These are phyloP conservation scores for Saksenaea vasiformis DNA, from an alignment of 371 early-diverging fungal genomes.

Conservation along the genomic window DNA sequence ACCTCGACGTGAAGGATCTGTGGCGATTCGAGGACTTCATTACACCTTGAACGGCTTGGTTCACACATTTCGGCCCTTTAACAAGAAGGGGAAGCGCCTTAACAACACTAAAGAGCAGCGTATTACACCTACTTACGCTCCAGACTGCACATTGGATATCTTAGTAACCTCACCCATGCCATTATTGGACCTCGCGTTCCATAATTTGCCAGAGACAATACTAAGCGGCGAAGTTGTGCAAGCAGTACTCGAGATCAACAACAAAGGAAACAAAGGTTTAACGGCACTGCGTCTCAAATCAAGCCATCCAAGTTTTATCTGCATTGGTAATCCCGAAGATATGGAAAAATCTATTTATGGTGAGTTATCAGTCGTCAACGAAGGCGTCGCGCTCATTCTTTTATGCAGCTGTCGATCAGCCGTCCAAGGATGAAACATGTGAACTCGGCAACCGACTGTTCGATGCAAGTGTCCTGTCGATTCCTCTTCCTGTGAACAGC, in stretches of 20 bases:
- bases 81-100: conserved; percentile 72
- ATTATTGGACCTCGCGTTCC: conserved; percentile 75
- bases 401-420: not conserved
- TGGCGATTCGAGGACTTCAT: conserved; percentile 74
- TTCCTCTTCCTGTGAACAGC: conserved; percentile 37
- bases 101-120: conserved; percentile 74
- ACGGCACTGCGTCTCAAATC: conserved; percentile 70
- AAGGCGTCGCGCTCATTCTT: not conserved
- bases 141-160: conserved; percentile 72
- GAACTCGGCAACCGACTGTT: conserved; percentile 31
- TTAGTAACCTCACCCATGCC: conserved; percentile 85
- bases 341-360: conserved; percentile 49
- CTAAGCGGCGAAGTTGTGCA: conserved; percentile 84
- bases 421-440: conserved; percentile 3
- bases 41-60: conserved; percentile 79
- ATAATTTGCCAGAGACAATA: conserved; percentile 74
- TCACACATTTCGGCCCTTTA: conserved; percentile 68
- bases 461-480: conserved; percentile 44
- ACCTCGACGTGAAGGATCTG: conserved; percentile 74
- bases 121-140: conserved; percentile 59
- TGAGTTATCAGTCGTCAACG: conserved; percentile 5
- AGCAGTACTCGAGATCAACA: conserved; percentile 74
- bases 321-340: conserved; percentile 60
- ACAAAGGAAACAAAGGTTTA: conserved; percentile 80
- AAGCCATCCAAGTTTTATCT: conserved; percentile 88